Conservation (phyloP, 345 rosid species). For the Populus alba region DNA sequence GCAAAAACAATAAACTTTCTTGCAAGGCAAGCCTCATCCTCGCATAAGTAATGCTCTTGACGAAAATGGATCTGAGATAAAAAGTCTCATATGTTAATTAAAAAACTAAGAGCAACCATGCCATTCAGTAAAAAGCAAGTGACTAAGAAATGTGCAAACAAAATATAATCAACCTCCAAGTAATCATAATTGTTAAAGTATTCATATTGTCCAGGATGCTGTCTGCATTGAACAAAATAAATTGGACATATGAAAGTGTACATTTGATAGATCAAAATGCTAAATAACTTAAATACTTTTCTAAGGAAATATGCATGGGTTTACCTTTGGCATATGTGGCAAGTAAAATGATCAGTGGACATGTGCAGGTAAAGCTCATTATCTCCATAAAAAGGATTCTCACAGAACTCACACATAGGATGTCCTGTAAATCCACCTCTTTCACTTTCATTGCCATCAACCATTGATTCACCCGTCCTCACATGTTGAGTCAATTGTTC, state of each 20-base stretch:
- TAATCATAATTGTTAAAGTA: slow-evolving; percentile 23
- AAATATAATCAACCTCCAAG: slow-evolving; percentile 17
- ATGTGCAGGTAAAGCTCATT: slow-evolving; percentile 28
- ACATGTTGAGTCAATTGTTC: slow-evolving; percentile 22
- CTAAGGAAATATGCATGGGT: neutral
- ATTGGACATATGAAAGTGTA: neutral
- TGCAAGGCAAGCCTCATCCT: slow-evolving; percentile 31
- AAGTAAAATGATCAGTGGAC: slow-evolving; percentile 32
- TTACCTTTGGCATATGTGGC: slow-evolving; percentile 31
- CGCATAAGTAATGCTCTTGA: slow-evolving; percentile 22
- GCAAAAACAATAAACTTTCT: slow-evolving; percentile 27
- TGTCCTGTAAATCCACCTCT: slow-evolving; percentile 32
- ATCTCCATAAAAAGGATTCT: slow-evolving; percentile 24
- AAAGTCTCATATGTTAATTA: neutral
- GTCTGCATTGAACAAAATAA: slow-evolving; percentile 14
- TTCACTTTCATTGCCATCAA: slow-evolving; percentile 30
- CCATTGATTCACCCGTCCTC: slow-evolving; percentile 23
- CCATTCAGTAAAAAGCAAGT: neutral
- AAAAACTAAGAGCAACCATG: neutral
- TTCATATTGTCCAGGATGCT: slow-evolving; percentile 26
- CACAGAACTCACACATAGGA: slow-evolving; percentile 28
- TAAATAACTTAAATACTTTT: neutral
- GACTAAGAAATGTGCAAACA: neutral
- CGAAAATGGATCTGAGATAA: slow-evolving; percentile 23
- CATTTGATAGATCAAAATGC: neutral